Evolutionary conservation across 2,329 filamentous ascomycete species (phyloP).

Genomic region (Aaosphaeria arxii): DNA sequence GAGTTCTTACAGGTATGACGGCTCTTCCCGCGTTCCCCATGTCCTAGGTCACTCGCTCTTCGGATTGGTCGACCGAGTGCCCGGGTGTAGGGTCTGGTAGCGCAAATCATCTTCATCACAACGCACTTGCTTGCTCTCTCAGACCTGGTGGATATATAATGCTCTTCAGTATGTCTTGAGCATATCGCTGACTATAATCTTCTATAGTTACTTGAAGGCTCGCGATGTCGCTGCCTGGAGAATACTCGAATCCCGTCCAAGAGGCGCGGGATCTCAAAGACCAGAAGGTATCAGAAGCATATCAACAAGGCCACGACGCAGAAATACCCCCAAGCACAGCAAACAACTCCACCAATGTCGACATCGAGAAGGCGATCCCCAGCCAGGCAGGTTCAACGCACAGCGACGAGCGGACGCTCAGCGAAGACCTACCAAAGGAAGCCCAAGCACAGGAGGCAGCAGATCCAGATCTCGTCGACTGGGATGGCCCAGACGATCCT

Average conservation of each 20-base stretch:
- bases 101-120: too few species aligned
- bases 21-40: too few species aligned
- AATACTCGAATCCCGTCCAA: slow-evolving; percentile 12
- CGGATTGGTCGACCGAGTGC: too few species aligned
- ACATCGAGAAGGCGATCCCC: slow-evolving; percentile 25
- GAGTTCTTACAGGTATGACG: too few species aligned
- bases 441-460: slow-evolving; percentile 6
- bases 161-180: too few species aligned
- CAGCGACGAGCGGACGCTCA: slow-evolving; percentile 22
- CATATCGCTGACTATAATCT: too few species aligned
- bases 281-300: slow-evolving; percentile 19
- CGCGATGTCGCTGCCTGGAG: slow-evolving; percentile 21
- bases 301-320: slow-evolving; percentile 24
- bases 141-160: too few species aligned
- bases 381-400: slow-evolving; percentile 20
- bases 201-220: too few species aligned
- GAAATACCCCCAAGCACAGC: slow-evolving; percentile 10
- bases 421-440: slow-evolving; percentile 4
- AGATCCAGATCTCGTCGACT: slow-evolving; percentile 31
- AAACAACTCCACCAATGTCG: slow-evolving; percentile 4
- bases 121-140: too few species aligned
- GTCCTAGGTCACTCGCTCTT: too few species aligned
- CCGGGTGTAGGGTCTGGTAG: too few species aligned
- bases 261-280: slow-evolving; percentile 17
- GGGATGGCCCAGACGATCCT: slow-evolving; percentile 37